A percentile compares a stretch with the other conserved stretches of the same genome.
phyloP scores from a whole-genome alignment of 2,329 filamentous ascomycete genomes.

The Amesomyces nigricolor region DNA sequence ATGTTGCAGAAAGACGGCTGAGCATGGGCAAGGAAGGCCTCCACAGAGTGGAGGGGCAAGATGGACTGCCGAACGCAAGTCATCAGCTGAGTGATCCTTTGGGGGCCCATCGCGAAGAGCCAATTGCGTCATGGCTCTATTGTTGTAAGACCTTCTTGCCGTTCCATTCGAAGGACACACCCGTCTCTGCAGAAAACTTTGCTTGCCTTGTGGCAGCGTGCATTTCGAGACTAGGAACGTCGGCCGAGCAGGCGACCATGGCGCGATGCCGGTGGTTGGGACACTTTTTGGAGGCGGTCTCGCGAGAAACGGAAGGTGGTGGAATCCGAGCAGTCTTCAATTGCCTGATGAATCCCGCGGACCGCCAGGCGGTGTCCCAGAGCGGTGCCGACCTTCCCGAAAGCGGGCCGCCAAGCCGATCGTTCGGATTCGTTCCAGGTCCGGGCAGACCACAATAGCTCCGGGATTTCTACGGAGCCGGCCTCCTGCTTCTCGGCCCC shows the following conservation, averaged over 20 bases:
- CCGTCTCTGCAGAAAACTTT: slow-evolving; percentile 7
- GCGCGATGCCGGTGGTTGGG: not conserved
- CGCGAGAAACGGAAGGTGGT: not conserved
- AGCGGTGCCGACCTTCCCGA: slow-evolving; percentile 8
- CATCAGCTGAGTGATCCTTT: slow-evolving; percentile 4
- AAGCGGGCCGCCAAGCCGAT: slow-evolving; percentile 16
- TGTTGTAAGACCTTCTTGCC: not conserved
- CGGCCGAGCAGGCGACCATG: not conserved
- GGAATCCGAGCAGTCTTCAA: too few species aligned
- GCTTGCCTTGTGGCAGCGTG: not conserved
- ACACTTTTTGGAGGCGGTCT: not conserved
- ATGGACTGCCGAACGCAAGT: slow-evolving; percentile 3
- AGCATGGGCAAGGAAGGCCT: not conserved
- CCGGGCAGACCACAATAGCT: not conserved
- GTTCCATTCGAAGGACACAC: not conserved
- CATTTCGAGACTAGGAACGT: not conserved
- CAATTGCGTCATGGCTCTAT: not conserved
- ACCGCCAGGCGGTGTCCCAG: not conserved
- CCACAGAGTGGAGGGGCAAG: not conserved
- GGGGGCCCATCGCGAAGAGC: not conserved
- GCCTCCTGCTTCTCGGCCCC: slow-evolving; percentile 5
- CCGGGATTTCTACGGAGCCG: slow-evolving; percentile 11
- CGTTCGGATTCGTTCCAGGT: slow-evolving; percentile 1
- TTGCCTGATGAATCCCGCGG: not conserved
- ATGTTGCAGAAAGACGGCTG: slow-evolving; percentile 8